Conservation (phyloP, 2,329 filamentous ascomycete genomes). For the Aspergillus arachidicola region DNA sequence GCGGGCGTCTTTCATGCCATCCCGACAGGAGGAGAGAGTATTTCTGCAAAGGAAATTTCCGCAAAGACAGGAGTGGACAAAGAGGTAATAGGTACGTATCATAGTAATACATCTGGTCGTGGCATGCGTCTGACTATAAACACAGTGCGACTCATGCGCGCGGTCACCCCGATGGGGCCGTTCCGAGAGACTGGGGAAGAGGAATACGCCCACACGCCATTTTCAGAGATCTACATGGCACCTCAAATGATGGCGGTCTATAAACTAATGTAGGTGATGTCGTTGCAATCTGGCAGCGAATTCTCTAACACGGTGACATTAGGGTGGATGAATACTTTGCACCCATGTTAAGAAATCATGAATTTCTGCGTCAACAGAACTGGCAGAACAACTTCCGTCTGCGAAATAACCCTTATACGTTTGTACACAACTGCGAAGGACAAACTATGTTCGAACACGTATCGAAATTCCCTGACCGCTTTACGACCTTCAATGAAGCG, state of each 20-base stretch:
- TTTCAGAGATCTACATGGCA: constrained; percentile 21
- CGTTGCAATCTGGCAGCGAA: fast-evolving
- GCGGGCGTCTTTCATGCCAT: constrained; percentile 25
- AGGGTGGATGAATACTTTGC: constrained; percentile 19
- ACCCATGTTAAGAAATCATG: constrained; percentile 16
- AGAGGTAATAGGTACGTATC: constrained; percentile 6
- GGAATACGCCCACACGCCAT: constrained; percentile 23
- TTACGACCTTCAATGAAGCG: constrained; percentile 18
- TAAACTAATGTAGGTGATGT: constrained; percentile 11
- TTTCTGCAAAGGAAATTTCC: constrained; percentile 15
- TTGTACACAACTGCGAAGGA: constrained; percentile 19
- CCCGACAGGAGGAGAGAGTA: constrained; percentile 19
- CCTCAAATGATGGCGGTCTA: constrained; percentile 18
- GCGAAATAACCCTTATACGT: constrained; percentile 22
- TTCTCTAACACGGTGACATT: background rate
- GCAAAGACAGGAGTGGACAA: constrained; percentile 15
- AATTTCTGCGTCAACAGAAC: constrained; percentile 19
- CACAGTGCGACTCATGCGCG: constrained; percentile 25
- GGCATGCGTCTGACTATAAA: background rate
- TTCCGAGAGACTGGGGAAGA: constrained; percentile 22
- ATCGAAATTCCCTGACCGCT: constrained; percentile 12
- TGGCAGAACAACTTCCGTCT: constrained; percentile 19
- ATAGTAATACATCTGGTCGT: background rate
- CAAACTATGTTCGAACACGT: constrained; percentile 24
- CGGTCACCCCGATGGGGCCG: constrained; percentile 19